phyloP scores from a whole-genome alignment of 805 yeast genomes.

The Starmerella sp. region DNA sequence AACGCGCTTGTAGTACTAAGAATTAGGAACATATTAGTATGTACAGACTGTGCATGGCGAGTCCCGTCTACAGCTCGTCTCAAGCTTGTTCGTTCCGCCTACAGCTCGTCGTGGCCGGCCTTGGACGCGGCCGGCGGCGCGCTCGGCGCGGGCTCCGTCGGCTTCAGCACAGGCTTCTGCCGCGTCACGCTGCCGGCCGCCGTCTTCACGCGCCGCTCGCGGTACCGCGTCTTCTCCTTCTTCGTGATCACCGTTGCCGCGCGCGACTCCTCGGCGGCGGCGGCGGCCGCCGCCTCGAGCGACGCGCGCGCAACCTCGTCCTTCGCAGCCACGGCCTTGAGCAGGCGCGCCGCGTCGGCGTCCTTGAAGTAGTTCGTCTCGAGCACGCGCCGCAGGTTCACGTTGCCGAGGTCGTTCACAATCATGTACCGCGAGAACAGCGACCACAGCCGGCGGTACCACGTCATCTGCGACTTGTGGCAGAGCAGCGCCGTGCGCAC shows the following conservation, averaged over 20 bases:
- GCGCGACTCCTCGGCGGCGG: not conserved
- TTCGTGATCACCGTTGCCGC: not conserved
- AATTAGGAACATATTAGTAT: not conserved
- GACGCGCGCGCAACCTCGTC: not conserved
- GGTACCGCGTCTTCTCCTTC: conserved; percentile 1
- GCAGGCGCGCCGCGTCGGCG: not conserved
- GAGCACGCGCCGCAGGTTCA: conserved; percentile 12
- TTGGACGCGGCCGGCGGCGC: too few species aligned
- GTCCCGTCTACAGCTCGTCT: too few species aligned
- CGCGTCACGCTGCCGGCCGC: conserved; percentile 10
- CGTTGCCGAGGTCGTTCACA: conserved; percentile 42
- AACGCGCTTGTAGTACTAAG: not conserved
- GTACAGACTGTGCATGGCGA: not conserved
- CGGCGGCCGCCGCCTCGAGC: not conserved
- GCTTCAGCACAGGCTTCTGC: conserved; percentile 6
- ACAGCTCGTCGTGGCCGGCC: too few species aligned
- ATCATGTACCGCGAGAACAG: conserved; percentile 63
- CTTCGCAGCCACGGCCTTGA: conserved; percentile 1
- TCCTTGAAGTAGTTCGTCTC: conserved; percentile 1
- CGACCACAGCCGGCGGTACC: conserved; percentile 91
- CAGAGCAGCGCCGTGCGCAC: conserved; percentile 58
- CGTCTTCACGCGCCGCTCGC: conserved; percentile 3
- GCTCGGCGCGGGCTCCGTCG: not conserved
- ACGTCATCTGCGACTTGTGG: conserved; percentile 83
- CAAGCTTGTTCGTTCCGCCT: too few species aligned